These are phyloP conservation scores for Leccinum griseonigrum DNA, from an alignment of 1,284 basidiomycete genomes.

Conservation along the genomic window DNA sequence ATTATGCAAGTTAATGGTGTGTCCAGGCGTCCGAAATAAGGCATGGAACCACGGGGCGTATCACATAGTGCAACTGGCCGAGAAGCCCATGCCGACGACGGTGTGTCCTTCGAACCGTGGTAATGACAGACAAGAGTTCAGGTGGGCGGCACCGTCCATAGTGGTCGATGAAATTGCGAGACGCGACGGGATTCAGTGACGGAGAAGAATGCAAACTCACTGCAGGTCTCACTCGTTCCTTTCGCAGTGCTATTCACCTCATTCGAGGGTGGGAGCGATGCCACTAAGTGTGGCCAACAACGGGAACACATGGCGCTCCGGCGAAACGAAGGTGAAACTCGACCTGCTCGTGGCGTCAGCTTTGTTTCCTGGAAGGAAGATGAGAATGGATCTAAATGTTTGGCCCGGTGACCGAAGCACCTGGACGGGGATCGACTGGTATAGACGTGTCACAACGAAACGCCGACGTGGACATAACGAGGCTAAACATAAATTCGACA, in stretches of 20 bases:
- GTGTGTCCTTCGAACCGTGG: slow-evolving; percentile 23
- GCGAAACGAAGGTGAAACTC: slow-evolving; percentile 3
- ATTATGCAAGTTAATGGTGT: background rate
- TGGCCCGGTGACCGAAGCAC: background rate
- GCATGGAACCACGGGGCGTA: slow-evolving; percentile 1
- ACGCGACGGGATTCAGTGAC: background rate
- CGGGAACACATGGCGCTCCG: slow-evolving; percentile 22
- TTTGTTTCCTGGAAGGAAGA: background rate
- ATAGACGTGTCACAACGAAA: background rate
- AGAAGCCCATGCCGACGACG: slow-evolving; percentile 28
- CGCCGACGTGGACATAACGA: too few species aligned
- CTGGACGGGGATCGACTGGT: background rate
- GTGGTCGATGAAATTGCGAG: background rate
- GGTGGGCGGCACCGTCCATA: slow-evolving; percentile 23
- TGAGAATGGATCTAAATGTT: background rate
- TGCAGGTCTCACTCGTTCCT: slow-evolving; percentile 16
- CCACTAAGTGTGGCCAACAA: slow-evolving; percentile 18
- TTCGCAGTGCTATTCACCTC: slow-evolving; percentile 12
- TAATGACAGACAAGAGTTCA: slow-evolving; percentile 23
- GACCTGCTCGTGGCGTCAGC: slow-evolving; percentile 7
- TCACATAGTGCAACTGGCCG: slow-evolving; percentile 31
- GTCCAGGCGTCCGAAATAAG: background rate
- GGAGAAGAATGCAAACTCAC: slow-evolving; percentile 15
- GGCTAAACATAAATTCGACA: background rate
- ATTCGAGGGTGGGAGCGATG: slow-evolving; percentile 13